phyloP scores from a whole-genome alignment of 345 rosid genomes.

The Ceriops decandra region DNA sequence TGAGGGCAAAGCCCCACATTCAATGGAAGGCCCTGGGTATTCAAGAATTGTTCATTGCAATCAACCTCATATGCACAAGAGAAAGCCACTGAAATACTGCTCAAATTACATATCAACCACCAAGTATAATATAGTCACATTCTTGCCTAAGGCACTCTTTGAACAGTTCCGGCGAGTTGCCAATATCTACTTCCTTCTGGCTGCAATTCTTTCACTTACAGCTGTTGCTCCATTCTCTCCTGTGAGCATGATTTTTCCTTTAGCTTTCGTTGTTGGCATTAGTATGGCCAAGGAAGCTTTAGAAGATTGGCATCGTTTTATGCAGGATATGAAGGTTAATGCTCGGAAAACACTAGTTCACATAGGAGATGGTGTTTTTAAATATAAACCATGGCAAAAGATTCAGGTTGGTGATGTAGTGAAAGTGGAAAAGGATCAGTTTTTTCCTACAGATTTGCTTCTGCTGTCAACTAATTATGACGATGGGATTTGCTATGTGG shows the following conservation, averaged over 20 bases:
- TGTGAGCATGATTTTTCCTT: conserved; percentile 13
- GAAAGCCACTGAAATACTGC: conserved; percentile 2
- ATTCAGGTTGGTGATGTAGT: conserved; percentile 21
- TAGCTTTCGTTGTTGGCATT: conserved; percentile 17
- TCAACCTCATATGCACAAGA: background rate
- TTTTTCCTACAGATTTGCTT: conserved; percentile 23
- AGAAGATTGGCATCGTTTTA: conserved; percentile 21
- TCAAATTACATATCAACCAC: conserved; percentile 16
- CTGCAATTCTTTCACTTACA: conserved; percentile 16
- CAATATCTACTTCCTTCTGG: conserved; percentile 21
- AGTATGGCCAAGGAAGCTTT: conserved; percentile 19
- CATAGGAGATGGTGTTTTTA: conserved; percentile 13
- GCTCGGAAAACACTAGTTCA: conserved; percentile 6
- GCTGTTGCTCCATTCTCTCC: conserved; percentile 14
- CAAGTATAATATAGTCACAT: conserved; percentile 14
- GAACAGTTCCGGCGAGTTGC: conserved; percentile 29
- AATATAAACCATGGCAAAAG: conserved; percentile 9
- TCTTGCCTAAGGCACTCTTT: conserved; percentile 23
- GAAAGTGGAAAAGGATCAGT: conserved; percentile 15
- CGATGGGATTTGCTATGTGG: conserved; percentile 21
- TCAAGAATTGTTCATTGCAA: conserved; percentile 17
- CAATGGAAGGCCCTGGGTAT: conserved; percentile 1
- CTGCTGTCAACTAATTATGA: conserved; percentile 15
- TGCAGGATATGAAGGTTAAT: conserved; percentile 17
- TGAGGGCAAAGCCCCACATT: background rate